Conservation (phyloP, 257 asterid species). For the Handroanthus guayacan region DNA sequence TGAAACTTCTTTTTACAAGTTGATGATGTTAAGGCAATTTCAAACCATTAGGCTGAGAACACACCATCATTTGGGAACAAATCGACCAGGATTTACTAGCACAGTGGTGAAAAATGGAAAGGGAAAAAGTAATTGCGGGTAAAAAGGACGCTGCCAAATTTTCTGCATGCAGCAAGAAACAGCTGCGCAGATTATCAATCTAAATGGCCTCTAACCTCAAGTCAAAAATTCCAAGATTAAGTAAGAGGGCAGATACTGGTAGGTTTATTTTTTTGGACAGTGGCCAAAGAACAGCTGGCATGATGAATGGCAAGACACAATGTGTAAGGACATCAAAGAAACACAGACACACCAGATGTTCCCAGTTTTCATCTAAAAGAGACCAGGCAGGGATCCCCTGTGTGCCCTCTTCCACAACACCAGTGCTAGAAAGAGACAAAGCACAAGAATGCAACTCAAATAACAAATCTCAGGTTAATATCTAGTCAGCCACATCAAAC, state of each 20-base stretch:
- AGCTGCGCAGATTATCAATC: slow-evolving; percentile 2
- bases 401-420: slow-evolving; percentile 30
- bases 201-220: slow-evolving; percentile 25
- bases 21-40: not conserved
- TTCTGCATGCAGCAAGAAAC: not conserved
- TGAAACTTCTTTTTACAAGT: not conserved
- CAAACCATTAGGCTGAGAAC: not conserved
- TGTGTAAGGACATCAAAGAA: slow-evolving; percentile 30
- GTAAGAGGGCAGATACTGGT: slow-evolving; percentile 28
- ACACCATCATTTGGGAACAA: slow-evolving; percentile 1
- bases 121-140: not conserved
- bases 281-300: slow-evolving; percentile 49
- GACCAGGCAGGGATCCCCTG: slow-evolving; percentile 40
- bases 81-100: not conserved
- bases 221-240: slow-evolving; percentile 7
- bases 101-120: not conserved
- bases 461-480: slow-evolving; percentile 44
- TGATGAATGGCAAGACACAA: slow-evolving; percentile 44
- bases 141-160: not conserved
- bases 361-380: slow-evolving; percentile 35
- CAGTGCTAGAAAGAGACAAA: slow-evolving; percentile 25
- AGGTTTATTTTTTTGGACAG: slow-evolving; percentile 37
- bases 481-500: slow-evolving; percentile 41
- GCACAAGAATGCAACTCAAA: slow-evolving; percentile 31
- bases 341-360: slow-evolving; percentile 40